Percentiles rank a stretch among this genome's conserved stretches.
These are phyloP conservation scores for Silene latifolia DNA, from an alignment of 148 eudicot genomes.

Conservation along the genomic window DNA sequence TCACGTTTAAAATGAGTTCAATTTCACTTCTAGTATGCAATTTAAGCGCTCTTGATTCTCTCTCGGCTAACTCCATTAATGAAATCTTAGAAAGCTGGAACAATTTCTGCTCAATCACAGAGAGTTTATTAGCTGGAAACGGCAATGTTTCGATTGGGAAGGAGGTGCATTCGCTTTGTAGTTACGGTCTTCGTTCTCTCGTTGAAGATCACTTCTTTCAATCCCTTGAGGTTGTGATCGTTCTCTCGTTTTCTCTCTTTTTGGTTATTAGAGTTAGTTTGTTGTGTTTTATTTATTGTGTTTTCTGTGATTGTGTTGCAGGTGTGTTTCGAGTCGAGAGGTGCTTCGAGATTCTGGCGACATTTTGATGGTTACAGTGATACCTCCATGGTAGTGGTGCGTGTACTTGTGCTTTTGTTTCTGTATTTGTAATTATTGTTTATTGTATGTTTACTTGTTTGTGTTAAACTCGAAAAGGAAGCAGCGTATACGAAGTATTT, in stretches of 20 bases:
- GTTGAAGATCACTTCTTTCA: slow-evolving; percentile 61
- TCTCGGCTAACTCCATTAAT: slow-evolving; percentile 34
- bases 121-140: slow-evolving; percentile 40
- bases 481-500: neutral
- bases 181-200: slow-evolving; percentile 47
- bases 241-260: neutral
- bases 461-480: neutral
- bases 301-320: slow-evolving; percentile 15
- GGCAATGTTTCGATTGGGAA: slow-evolving; percentile 39
- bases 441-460: neutral
- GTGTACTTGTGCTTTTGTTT: slow-evolving; percentile 29
- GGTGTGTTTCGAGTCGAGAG: slow-evolving; percentile 66
- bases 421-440: neutral
- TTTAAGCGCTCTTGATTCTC: slow-evolving; percentile 47
- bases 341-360: slow-evolving; percentile 72
- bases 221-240: slow-evolving; percentile 50
- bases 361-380: slow-evolving; percentile 59
- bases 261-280: neutral
- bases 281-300: neutral
- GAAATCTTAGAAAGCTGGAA: slow-evolving; percentile 62
- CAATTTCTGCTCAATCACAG: slow-evolving; percentile 52
- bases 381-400: slow-evolving; percentile 34
- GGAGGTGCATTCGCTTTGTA: slow-evolving; percentile 48
- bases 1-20: slow-evolving; percentile 16
- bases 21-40: slow-evolving; percentile 37